A percentile compares a stretch with the other conserved stretches of the same genome.
Conservation (phyloP, 257 asterid species). For the Craterostigma plantagineum region DNA sequence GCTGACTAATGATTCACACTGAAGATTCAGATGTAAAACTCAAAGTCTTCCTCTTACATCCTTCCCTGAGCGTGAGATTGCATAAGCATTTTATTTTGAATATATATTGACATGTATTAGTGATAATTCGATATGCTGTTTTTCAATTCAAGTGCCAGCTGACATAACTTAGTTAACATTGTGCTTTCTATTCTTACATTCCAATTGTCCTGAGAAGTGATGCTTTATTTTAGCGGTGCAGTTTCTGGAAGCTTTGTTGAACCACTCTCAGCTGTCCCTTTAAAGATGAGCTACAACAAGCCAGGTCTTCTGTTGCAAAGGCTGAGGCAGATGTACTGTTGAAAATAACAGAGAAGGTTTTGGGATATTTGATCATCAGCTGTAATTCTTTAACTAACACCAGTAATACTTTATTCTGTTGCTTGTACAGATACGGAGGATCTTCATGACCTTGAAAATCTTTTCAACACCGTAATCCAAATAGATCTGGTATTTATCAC, state of each 20-base stretch:
- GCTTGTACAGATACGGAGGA: slow-evolving; percentile 56
- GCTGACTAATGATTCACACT: too few relatives aligned
- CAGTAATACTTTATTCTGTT: slow-evolving; percentile 10
- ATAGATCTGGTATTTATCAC: slow-evolving; percentile 53
- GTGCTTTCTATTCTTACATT: slow-evolving; percentile 1
- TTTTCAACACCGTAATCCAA: slow-evolving; percentile 39
- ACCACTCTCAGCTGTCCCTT: slow-evolving; percentile 80
- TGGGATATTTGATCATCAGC: slow-evolving; percentile 11
- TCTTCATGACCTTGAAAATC: slow-evolving; percentile 35
- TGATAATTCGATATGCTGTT: too few relatives aligned
- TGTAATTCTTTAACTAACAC: slow-evolving; percentile 4
- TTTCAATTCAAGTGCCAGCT: too few relatives aligned
- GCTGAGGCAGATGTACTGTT: slow-evolving; percentile 83
- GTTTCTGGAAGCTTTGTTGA: slow-evolving; percentile 66
- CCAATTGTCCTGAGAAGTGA: slow-evolving; percentile 12
- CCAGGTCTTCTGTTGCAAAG: slow-evolving; percentile 62
- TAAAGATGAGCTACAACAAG: slow-evolving; percentile 88
- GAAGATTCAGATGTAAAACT: too few relatives aligned
- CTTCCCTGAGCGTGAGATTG: too few relatives aligned
- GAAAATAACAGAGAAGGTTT: slow-evolving; percentile 70
- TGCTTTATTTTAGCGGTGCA: slow-evolving; percentile 52
- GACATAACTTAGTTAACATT: too few relatives aligned
- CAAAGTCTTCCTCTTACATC: too few relatives aligned
- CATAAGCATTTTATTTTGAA: too few relatives aligned
- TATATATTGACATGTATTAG: too few relatives aligned